Evolutionary conservation across 2,329 filamentous ascomycete genomes (phyloP).

Genomic region (Tolypocladium pustulatum): DNA sequence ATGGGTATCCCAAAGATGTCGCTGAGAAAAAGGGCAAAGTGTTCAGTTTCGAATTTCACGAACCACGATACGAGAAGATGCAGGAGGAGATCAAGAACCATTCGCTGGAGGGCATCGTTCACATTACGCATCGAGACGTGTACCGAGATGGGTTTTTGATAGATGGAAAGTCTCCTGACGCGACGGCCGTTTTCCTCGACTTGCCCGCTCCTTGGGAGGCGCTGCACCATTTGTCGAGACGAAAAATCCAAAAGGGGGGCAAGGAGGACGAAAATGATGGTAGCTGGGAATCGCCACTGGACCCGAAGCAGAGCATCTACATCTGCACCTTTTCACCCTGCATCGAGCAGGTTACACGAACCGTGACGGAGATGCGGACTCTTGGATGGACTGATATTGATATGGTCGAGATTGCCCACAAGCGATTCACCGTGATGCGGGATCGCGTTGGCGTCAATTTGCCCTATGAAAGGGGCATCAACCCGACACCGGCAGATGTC

Average conservation of each 20-base stretch:
- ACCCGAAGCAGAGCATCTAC: slow-evolving; percentile 60
- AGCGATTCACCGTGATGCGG: slow-evolving; percentile 68
- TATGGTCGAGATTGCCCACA: slow-evolving; percentile 82
- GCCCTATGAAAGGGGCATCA: slow-evolving; percentile 57
- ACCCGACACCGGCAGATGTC: slow-evolving; percentile 61
- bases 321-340: slow-evolving; percentile 95
- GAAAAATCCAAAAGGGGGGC: slow-evolving; percentile 13
- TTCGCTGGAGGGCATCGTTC: slow-evolving; percentile 52
- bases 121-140: slow-evolving; percentile 69
- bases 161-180: slow-evolving; percentile 46
- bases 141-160: slow-evolving; percentile 65
- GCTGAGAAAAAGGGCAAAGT: slow-evolving; percentile 51
- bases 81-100: slow-evolving; percentile 60
- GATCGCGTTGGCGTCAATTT: slow-evolving; percentile 65
- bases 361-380: slow-evolving; percentile 67
- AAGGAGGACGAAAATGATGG: slow-evolving; percentile 11
- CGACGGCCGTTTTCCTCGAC: slow-evolving; percentile 68
- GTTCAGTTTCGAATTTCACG: slow-evolving; percentile 76
- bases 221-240: slow-evolving; percentile 61
- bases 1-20: slow-evolving; percentile 46
- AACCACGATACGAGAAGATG: slow-evolving; percentile 59
- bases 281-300: slow-evolving; percentile 50
- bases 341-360: slow-evolving; percentile 89
- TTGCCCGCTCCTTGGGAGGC: slow-evolving; percentile 75
- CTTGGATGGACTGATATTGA: slow-evolving; percentile 85